These are phyloP conservation scores for Rhodosporidiobolus sp. DNA, from an alignment of 768 basidiomycete genomes.

Conservation along the genomic window DNA sequence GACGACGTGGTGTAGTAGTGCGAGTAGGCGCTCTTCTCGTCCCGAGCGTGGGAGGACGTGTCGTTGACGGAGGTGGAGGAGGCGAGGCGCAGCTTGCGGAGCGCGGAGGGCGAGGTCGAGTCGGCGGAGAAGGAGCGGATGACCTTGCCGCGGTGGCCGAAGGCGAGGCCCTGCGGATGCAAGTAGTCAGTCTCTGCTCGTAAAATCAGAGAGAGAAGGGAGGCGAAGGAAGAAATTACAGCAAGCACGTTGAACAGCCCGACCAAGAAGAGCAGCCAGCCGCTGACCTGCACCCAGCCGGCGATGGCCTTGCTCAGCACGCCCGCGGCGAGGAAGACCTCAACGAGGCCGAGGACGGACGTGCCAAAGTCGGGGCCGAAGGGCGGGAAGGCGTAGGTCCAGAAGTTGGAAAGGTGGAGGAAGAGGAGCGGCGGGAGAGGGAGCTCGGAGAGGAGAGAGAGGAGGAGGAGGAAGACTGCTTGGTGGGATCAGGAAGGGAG, in stretches of 20 bases:
- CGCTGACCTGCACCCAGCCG: conserved; percentile 23
- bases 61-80: not conserved
- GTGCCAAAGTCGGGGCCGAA: conserved; percentile 23
- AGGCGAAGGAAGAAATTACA: not conserved
- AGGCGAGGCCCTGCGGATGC: conserved; percentile 26
- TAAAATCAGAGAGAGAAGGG: not conserved
- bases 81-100: conserved; percentile 15
- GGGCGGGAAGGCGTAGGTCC: conserved; percentile 32
- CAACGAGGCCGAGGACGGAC: conserved; percentile 25
- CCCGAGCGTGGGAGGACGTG: not conserved
- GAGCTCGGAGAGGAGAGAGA: conserved; percentile 28
- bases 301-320: conserved; percentile 12
- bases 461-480: conserved; percentile 24
- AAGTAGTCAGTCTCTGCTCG: no score
- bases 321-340: conserved; percentile 23
- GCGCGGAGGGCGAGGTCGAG: conserved; percentile 27
- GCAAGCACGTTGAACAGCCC: conserved; percentile 33
- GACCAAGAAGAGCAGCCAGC: conserved; percentile 34
- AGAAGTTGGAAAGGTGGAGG: conserved; percentile 10
- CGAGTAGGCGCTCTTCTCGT: not conserved
- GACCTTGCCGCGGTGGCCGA: conserved; percentile 21
- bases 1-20: no score
- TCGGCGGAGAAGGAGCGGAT: conserved; percentile 28
- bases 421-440: conserved; percentile 8
- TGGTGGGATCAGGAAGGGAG: not conserved